These are phyloP conservation scores for Cytospora schulzeri DNA, from an alignment of 2,329 filamentous ascomycete genomes.

Conservation along the genomic window DNA sequence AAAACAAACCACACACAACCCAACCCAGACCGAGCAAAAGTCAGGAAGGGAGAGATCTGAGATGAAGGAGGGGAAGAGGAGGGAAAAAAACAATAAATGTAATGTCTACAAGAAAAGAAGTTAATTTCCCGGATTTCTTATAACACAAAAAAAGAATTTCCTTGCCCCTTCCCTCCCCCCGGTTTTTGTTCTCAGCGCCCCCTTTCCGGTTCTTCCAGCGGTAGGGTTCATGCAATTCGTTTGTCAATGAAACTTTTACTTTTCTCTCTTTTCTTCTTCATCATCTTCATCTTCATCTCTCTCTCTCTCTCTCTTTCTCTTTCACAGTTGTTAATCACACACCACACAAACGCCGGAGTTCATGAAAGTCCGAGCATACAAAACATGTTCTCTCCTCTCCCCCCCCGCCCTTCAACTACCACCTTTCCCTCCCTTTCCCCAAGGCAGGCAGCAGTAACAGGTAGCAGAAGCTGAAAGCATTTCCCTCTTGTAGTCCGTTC, in stretches of 20 bases:
- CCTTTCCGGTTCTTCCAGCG: slow-evolving; percentile 17
- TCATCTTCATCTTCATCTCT: too few species aligned
- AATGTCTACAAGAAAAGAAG: slow-evolving; percentile 21
- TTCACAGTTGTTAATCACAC: not conserved
- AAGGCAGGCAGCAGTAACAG: not conserved
- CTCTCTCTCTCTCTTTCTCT: not conserved
- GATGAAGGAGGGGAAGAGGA: not conserved
- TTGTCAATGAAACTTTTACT: slow-evolving; percentile 11
- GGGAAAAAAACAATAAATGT: not conserved
- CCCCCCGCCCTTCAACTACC: too few species aligned
- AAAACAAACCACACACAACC: not conserved
- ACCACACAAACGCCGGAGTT: not conserved
- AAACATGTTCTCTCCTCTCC: too few species aligned
- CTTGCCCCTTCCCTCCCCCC: not conserved
- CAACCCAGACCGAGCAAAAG: not conserved
- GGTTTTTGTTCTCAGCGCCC: not conserved
- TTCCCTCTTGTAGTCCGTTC: not conserved
- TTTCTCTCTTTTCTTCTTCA: not conserved
- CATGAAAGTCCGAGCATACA: not conserved
- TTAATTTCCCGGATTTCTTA: not conserved
- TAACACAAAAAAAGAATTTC: not conserved
- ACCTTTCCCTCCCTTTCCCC: not conserved
- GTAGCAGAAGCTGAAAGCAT: not conserved
- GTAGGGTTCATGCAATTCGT: slow-evolving; percentile 18
- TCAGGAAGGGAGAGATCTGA: too few species aligned